phyloP scores from a whole-genome alignment of 768 basidiomycete genomes.

The Naganishia onofrii region DNA sequence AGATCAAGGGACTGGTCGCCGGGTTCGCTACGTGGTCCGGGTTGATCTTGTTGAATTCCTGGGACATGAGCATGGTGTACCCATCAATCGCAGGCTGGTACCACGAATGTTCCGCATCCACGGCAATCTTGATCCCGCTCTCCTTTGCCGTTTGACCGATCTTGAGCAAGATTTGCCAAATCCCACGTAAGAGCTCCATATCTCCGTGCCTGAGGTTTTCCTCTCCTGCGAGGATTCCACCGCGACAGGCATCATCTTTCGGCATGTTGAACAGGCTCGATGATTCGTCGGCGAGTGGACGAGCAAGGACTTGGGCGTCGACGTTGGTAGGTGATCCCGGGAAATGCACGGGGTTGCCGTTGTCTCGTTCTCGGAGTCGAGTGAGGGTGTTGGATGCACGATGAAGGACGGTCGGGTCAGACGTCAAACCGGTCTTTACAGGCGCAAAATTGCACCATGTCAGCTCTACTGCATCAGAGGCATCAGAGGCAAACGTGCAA shows the following conservation, averaged over 20 bases:
- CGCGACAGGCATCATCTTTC: slow-evolving; percentile 36
- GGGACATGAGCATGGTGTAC: slow-evolving; percentile 69
- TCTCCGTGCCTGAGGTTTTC: slow-evolving; percentile 60
- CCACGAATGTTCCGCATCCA: slow-evolving; percentile 77
- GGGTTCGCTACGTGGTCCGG: slow-evolving; percentile 1
- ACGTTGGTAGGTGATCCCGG: slow-evolving; percentile 66
- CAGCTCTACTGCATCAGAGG: neutral
- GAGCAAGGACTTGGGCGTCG: slow-evolving; percentile 57
- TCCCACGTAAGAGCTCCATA: slow-evolving; percentile 60
- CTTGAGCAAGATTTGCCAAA: slow-evolving; percentile 63
- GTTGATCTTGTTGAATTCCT: slow-evolving; percentile 64
- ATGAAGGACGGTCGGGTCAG: slow-evolving; percentile 48
- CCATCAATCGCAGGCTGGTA: slow-evolving; percentile 78
- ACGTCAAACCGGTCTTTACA: slow-evolving; percentile 44
- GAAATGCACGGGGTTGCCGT: slow-evolving; percentile 55
- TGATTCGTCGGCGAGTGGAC: slow-evolving; percentile 19
- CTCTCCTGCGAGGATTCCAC: slow-evolving; percentile 43
- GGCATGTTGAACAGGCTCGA: slow-evolving; percentile 31
- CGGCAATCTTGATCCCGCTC: slow-evolving; percentile 56
- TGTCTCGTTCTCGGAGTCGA: slow-evolving; percentile 42
- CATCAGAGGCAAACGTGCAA: neutral
- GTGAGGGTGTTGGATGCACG: slow-evolving; percentile 51
- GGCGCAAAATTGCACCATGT: no score
- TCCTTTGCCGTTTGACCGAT: slow-evolving; percentile 58
- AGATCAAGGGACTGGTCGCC: neutral